Conservation (phyloP, 1,139 yeast genomes). For the Taphrina deformans region DNA sequence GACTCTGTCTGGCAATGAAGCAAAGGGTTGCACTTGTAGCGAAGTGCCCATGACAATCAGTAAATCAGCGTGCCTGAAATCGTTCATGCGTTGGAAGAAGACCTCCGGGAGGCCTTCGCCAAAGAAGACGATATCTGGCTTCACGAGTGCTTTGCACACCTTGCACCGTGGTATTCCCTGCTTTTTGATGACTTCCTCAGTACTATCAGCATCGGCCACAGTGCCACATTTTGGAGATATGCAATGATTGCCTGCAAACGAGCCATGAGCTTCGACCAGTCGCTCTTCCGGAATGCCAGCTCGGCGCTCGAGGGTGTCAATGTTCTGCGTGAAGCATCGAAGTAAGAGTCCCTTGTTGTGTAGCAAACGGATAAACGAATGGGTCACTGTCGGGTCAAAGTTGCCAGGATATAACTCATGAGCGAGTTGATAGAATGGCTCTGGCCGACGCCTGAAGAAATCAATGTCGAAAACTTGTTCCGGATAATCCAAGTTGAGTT, state of each 20-base stretch:
- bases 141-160: slow-evolving; percentile 63
- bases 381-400: slow-evolving; percentile 79
- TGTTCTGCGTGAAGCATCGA: slow-evolving; percentile 58
- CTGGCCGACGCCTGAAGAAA: slow-evolving; percentile 70
- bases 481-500: slow-evolving; percentile 78
- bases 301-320: slow-evolving; percentile 78
- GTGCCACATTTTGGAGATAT: slow-evolving; percentile 58
- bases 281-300: slow-evolving; percentile 69
- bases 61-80: slow-evolving; percentile 68
- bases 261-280: slow-evolving; percentile 91
- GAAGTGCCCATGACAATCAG: slow-evolving; percentile 93
- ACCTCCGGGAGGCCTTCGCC: slow-evolving; percentile 77
- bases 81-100: slow-evolving; percentile 55
- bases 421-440: slow-evolving; percentile 81
- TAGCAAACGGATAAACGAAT: slow-evolving; percentile 63
- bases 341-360: slow-evolving; percentile 62
- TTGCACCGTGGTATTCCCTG: slow-evolving; percentile 57
- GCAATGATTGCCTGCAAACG: slow-evolving; percentile 82
- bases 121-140: slow-evolving; percentile 86
- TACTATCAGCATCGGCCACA: slow-evolving; percentile 51
- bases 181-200: slow-evolving; percentile 34
- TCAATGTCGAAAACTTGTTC: slow-evolving; percentile 94
- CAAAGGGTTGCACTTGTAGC: slow-evolving; percentile 85
- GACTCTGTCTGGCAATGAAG: slow-evolving; percentile 68
- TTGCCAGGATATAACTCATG: slow-evolving; percentile 85